These are phyloP conservation scores for Chalciporus pseudorubinellus DNA, from an alignment of 768 basidiomycete species.

Conservation along the genomic window DNA sequence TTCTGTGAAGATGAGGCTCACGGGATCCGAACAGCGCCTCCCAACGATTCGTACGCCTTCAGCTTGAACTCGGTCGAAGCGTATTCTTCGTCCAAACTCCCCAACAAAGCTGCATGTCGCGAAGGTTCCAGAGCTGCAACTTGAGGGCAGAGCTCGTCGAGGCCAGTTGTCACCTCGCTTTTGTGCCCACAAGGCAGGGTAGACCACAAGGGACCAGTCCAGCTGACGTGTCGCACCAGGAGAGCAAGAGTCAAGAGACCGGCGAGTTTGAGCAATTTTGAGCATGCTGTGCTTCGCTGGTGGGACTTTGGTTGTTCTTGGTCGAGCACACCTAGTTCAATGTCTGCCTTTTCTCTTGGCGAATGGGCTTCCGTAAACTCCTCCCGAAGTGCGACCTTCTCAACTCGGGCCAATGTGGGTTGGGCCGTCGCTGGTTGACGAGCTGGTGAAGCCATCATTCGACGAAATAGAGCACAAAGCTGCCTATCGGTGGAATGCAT, in stretches of 20 bases:
- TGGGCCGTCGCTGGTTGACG: background rate
- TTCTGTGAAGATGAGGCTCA: slow-evolving; percentile 5
- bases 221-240: slow-evolving; percentile 5
- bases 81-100: slow-evolving; percentile 25
- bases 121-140: slow-evolving; percentile 14
- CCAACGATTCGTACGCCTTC: slow-evolving; percentile 32
- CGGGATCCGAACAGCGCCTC: slow-evolving; percentile 37
- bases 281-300: background rate
- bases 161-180: background rate
- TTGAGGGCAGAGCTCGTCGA: slow-evolving; percentile 29
- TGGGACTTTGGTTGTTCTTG: background rate
- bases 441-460: slow-evolving; percentile 2
- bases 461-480: slow-evolving; percentile 6
- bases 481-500: slow-evolving; percentile 8
- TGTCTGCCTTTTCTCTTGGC: slow-evolving; percentile 8
- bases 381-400: background rate
- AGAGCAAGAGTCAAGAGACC: slow-evolving; percentile 13
- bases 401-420: background rate
- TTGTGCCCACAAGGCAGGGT: background rate
- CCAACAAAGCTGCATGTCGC: slow-evolving; percentile 16
- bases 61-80: slow-evolving; percentile 25
- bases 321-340: slow-evolving; percentile 5
- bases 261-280: background rate
- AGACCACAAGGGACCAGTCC: background rate
- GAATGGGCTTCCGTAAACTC: background rate